These are phyloP conservation scores for Diospyros lotus DNA, from an alignment of 148 eudicot genomes.

Conservation along the genomic window DNA sequence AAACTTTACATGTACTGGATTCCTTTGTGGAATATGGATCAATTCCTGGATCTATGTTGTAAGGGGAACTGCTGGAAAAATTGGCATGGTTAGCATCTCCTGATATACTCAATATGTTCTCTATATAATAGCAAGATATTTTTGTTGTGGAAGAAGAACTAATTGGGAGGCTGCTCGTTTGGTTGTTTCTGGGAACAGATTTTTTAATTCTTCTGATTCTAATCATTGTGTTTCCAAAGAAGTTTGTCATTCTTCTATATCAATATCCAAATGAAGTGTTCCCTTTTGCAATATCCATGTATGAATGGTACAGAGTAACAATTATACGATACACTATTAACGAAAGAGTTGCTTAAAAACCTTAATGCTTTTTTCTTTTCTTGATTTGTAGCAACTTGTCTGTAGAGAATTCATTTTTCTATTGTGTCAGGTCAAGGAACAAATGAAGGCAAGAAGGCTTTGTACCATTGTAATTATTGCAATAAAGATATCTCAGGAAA, in stretches of 20 bases:
- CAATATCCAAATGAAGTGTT: neutral
- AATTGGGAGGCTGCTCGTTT: neutral
- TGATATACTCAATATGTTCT: too few species aligned
- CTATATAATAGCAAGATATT: neutral
- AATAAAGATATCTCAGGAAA: constrained; percentile 88
- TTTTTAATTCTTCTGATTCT: neutral
- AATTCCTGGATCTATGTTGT: too few species aligned
- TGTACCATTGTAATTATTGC: constrained; percentile 95
- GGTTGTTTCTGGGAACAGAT: too few species aligned
- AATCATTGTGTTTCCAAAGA: neutral
- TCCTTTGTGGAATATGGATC: neutral
- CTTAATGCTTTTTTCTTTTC: neutral
- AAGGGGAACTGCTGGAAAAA: too few species aligned
- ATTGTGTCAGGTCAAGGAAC: constrained; percentile 55
- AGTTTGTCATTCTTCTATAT: too few species aligned
- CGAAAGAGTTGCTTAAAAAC: too few species aligned
- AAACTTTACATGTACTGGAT: neutral
- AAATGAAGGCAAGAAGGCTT: constrained; percentile 76
- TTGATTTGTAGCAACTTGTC: neutral
- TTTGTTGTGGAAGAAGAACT: neutral
- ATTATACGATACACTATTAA: neutral
- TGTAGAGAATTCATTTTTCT: neutral
- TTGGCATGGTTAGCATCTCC: too few species aligned
- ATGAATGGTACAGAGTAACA: neutral
- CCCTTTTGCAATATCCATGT: neutral